Evolutionary conservation across 2,329 filamentous ascomycete genomes (phyloP), one percentile per base, ranked within the genome.

Genomic region (Cladosporium sp.): DNA sequence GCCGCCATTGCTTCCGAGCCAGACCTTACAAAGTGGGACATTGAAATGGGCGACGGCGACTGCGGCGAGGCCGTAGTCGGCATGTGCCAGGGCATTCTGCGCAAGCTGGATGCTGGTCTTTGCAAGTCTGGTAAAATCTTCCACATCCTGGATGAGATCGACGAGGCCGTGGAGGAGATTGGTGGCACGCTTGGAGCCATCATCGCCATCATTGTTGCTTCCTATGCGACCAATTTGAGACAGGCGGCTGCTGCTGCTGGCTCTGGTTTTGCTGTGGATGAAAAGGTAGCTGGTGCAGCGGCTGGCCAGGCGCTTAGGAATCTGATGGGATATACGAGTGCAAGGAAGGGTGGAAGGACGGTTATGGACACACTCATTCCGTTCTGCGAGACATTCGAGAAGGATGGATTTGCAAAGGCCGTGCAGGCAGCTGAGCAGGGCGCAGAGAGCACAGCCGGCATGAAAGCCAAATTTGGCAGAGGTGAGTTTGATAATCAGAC

Each of bases 31-130:
- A 76, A 70, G 53, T 84, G 78, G 75, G 80, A 84, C 62, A 81
- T 77, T 4, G 63, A 80, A 40, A 79, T 84, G 74, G 81, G 80
- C 30, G 82, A 84, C 57, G 82, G 82, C 9, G 82, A 85, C 66
- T 85, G 82, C 60, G 82, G 82, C 32, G 79, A 85, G 60, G 72
- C 73, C 20, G 72, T 75, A 1, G 66, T 59, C 16, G 59, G 58
- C 16, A 67, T 68, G 63, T 67, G 65, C 53, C 62, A 62, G 29
- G 60, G 62, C 19, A 58, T 68, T 6, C 55, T 68, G 13, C 53
- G 62, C 6, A 52, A 61, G 15, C 58, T 68, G 7, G 62, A 67
- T 49, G 33, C 51, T 12, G 61, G 61, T 2, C 56, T 67, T 1
- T 59, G 57, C 35, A 57, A 60, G 30, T 45, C 59, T 11, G 61